Percentiles rank a stretch among this genome's conserved stretches.
Conservation (phyloP, 306 rosid genomes). For the Styphnolobium japonicum region DNA sequence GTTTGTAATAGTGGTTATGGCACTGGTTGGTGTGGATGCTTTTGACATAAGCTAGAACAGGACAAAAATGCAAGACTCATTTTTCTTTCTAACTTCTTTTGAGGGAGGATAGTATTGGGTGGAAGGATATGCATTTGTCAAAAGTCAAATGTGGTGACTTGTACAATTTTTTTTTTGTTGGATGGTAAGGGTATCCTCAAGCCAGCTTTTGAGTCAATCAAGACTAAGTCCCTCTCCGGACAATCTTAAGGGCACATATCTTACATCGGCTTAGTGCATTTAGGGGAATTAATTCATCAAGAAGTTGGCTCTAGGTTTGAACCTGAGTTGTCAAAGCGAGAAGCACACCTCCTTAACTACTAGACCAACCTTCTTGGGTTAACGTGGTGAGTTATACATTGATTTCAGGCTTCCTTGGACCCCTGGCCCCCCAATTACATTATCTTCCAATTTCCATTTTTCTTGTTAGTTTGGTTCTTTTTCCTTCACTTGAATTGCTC, state of each 20-base stretch:
- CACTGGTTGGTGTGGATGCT: neutral
- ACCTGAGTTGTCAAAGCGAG: too few species aligned
- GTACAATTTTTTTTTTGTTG: too few species aligned
- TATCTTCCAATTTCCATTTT: neutral
- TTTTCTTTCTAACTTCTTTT: neutral
- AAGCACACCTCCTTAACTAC: too few species aligned
- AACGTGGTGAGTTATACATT: neutral
- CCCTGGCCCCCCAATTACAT: neutral
- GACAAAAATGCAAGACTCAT: neutral
- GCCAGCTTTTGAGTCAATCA: too few species aligned
- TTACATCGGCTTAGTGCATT: too few species aligned
- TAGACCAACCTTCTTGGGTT: too few species aligned
- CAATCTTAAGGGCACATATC: too few species aligned
- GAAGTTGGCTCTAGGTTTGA: neutral
- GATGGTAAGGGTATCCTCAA: too few species aligned
- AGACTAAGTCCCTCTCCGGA: too few species aligned
- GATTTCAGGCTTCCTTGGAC: neutral
- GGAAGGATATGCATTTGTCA: neutral
- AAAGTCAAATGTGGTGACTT: constrained; percentile 2
- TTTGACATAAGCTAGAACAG: neutral
- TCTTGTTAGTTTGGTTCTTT: constrained; percentile 12
- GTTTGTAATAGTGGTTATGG: neutral
- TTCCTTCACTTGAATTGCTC: neutral
- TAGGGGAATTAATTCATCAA: too few species aligned
- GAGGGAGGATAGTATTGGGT: neutral